phyloP scores from a whole-genome alignment of 2,329 filamentous ascomycete species.

The Dothidotthia symphoricarpi region DNA sequence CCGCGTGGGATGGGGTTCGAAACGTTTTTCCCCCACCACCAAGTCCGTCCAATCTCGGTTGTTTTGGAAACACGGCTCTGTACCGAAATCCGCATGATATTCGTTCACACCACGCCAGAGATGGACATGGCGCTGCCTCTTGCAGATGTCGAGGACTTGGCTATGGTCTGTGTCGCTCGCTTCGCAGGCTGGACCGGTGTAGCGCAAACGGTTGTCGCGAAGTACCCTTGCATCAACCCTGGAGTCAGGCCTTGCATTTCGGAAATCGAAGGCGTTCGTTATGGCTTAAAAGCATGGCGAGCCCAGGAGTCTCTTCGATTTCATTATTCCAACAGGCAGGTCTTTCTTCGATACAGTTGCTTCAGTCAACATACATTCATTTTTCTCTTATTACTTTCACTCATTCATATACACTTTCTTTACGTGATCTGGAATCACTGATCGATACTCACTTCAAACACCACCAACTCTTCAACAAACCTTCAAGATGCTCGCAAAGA shows the following conservation, averaged over 20 bases:
- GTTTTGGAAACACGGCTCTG: neutral
- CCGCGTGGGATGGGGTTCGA: conserved; percentile 18
- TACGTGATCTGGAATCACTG: conserved; percentile 27
- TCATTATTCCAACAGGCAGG: conserved; percentile 24
- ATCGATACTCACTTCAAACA: conserved; percentile 5
- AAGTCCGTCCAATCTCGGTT: conserved; percentile 22
- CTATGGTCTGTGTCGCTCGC: conserved; percentile 12
- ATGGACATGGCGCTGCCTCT: conserved; percentile 13
- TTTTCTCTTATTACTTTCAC: conserved; percentile 7
- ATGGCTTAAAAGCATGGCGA: conserved; percentile 11
- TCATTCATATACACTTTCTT: conserved; percentile 18
- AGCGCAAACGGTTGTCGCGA: conserved; percentile 17
- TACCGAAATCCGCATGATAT: conserved; percentile 14
- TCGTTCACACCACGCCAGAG: conserved; percentile 6
- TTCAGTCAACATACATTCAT: conserved; percentile 18
- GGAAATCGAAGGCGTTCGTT: conserved; percentile 1
- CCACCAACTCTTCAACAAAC: conserved; percentile 1
- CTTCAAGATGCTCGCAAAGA: conserved; percentile 34
- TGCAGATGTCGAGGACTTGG: conserved; percentile 14
- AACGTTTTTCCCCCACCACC: conserved; percentile 22
- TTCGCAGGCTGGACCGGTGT: conserved; percentile 6
- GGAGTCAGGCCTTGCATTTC: conserved; percentile 18
- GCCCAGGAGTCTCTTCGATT: conserved; percentile 1
- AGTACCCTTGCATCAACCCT: conserved; percentile 19
- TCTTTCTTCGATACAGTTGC: conserved; percentile 16